Conservation (phyloP, 805 yeast species). For the Blastobotrys attinorum region DNA sequence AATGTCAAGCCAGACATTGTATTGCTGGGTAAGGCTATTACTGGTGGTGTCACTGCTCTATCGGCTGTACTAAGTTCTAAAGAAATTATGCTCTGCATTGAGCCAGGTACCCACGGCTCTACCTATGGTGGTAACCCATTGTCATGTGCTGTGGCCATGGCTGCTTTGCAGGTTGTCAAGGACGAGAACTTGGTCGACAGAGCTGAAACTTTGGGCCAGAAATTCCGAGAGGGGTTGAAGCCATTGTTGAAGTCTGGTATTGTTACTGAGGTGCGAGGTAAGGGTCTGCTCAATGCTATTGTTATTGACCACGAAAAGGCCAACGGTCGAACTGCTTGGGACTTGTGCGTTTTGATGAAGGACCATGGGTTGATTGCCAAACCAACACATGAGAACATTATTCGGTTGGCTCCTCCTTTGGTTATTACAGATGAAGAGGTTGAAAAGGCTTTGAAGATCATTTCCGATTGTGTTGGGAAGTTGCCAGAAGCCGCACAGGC, state of each 20-base stretch:
- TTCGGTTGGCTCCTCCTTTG: conserved; percentile 93
- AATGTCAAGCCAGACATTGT: conserved; percentile 82
- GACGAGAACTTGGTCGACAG: conserved; percentile 83
- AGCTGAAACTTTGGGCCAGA: conserved; percentile 61
- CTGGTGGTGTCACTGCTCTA: conserved; percentile 92
- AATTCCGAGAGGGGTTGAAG: conserved; percentile 44
- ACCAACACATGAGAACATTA: conserved; percentile 94
- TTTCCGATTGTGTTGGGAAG: conserved; percentile 48
- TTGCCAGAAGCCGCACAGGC: conserved; percentile 18
- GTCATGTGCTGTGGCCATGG: conserved; percentile 87
- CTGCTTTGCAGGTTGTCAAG: conserved; percentile 82
- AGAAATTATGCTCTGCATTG: conserved; percentile 81
- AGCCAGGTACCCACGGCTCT: conserved; percentile 96
- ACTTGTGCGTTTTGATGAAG: conserved; percentile 82
- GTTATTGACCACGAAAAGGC: conserved; percentile 81
- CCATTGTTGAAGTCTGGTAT: conserved; percentile 37
- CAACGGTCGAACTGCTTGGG: conserved; percentile 93
- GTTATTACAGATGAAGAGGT: conserved; percentile 85
- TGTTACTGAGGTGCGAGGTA: conserved; percentile 62
- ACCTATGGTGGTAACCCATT: conserved; percentile 97
- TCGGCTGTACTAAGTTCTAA: conserved; percentile 85
- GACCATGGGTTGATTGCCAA: conserved; percentile 85
- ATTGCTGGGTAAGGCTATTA: conserved; percentile 85
- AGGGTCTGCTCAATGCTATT: conserved; percentile 82
- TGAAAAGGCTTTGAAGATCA: conserved; percentile 69